Conservation (phyloP, 306 rosid species). For the Medicago arabica region DNA sequence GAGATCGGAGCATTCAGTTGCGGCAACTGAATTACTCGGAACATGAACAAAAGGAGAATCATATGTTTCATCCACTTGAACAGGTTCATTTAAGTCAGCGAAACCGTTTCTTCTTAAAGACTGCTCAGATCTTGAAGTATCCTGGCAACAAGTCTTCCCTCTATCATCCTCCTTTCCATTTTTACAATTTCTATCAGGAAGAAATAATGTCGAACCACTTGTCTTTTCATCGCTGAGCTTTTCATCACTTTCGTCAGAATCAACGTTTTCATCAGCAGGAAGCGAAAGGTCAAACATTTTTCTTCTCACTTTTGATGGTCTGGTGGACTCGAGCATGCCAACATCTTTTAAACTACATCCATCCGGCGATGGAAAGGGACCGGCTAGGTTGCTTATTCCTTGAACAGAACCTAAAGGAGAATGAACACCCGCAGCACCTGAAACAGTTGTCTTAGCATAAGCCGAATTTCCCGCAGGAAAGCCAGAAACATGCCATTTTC, state of each 20-base stretch:
- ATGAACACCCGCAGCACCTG: slow-evolving; percentile 71
- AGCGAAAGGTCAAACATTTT: slow-evolving; percentile 89
- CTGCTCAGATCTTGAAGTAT: slow-evolving; percentile 54
- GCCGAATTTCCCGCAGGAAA: slow-evolving; percentile 60
- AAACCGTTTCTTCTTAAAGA: slow-evolving; percentile 61
- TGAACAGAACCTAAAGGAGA: slow-evolving; percentile 64
- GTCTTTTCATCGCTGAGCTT: slow-evolving; percentile 65
- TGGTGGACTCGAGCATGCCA: slow-evolving; percentile 70
- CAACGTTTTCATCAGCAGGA: slow-evolving; percentile 83
- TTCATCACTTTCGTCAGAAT: slow-evolving; percentile 91
- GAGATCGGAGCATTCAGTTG: slow-evolving; percentile 53
- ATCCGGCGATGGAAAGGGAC: slow-evolving; percentile 63
- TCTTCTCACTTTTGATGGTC: slow-evolving; percentile 81
- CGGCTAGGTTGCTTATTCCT: slow-evolving; percentile 53
- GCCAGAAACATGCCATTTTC: slow-evolving; percentile 63
- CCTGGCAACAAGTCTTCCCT: slow-evolving; percentile 52
- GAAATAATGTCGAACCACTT: slow-evolving; percentile 48
- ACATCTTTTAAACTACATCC: slow-evolving; percentile 65
- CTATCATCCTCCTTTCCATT: slow-evolving; percentile 49
- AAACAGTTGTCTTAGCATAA: slow-evolving; percentile 56
- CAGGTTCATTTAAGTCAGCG: slow-evolving; percentile 86
- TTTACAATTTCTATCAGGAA: slow-evolving; percentile 54
- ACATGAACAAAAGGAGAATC: slow-evolving; percentile 52
- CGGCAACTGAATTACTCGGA: slow-evolving; percentile 47
- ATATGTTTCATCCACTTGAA: slow-evolving; percentile 72